A percentile compares a stretch with the other conserved stretches of the same genome.
phyloP scores from a whole-genome alignment of 2,329 filamentous ascomycete genomes.

The Venturia effusa region DNA sequence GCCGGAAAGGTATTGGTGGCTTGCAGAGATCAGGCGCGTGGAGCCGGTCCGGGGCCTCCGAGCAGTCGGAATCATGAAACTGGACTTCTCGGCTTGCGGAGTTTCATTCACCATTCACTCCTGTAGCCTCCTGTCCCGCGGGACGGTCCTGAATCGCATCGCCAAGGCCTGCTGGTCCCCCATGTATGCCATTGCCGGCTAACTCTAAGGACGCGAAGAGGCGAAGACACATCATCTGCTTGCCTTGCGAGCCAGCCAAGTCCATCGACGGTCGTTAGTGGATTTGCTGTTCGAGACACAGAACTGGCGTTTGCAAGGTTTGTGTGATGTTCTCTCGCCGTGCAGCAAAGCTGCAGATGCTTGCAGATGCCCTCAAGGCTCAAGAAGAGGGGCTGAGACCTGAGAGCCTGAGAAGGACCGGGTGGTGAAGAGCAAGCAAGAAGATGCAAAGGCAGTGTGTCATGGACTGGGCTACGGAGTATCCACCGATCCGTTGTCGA shows the following conservation, averaged over 20 bases:
- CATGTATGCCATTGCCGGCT: background rate
- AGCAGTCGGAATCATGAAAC: background rate
- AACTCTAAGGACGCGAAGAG: background rate
- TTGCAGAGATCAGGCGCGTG: slow-evolving; percentile 4
- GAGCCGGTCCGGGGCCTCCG: background rate
- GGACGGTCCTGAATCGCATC: background rate
- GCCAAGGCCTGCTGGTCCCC: background rate
- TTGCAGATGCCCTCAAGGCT: background rate
- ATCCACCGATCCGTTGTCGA: background rate
- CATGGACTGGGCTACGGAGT: background rate
- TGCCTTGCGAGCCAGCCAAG: background rate
- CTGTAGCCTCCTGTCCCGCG: background rate
- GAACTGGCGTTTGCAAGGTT: background rate
- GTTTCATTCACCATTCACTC: background rate
- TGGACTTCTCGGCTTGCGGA: background rate
- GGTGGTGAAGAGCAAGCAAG: background rate
- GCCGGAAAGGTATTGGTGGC: background rate
- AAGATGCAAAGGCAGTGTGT: background rate
- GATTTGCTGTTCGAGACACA: background rate
- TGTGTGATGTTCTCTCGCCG: background rate
- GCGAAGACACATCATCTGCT: background rate
- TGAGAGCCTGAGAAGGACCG: background rate
- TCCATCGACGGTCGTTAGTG: background rate
- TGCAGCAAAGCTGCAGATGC: background rate
- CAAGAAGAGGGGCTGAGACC: background rate